These are phyloP conservation scores for Auricularia auricula-judae DNA, from an alignment of 768 basidiomycete genomes.

Conservation along the genomic window DNA sequence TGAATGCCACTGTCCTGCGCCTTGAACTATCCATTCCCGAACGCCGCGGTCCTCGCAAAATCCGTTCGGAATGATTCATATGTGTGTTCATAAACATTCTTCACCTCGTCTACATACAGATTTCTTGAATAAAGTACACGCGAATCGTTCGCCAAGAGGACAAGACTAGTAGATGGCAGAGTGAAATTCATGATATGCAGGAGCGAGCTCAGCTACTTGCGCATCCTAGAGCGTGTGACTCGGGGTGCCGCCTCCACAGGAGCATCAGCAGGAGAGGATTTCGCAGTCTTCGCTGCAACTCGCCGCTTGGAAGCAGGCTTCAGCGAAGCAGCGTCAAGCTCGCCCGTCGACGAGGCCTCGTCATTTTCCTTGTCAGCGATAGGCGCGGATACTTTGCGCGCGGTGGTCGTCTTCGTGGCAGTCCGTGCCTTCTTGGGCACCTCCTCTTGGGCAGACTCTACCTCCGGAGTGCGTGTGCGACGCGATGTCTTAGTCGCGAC, in stretches of 20 bases:
- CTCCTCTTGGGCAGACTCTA: not conserved
- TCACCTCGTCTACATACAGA: too few relatives aligned
- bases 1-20: slow-evolving; percentile 29
- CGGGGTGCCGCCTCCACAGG: not conserved
- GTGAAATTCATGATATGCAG: not conserved
- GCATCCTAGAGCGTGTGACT: not conserved
- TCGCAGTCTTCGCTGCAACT: not conserved
- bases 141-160: too few relatives aligned
- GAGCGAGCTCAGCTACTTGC: not conserved
- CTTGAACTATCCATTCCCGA: not conserved
- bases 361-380: not conserved
- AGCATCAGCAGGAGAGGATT: not conserved
- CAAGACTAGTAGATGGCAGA: not conserved
- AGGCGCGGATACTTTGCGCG: not conserved
- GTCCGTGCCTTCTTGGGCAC: not conserved
- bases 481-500: not conserved
- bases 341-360: not conserved
- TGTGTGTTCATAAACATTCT: not conserved
- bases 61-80: not conserved
- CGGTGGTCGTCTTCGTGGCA: not conserved
- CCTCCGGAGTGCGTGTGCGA: not conserved
- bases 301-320: not conserved
- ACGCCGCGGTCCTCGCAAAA: not conserved
- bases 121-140: too few relatives aligned
- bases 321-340: not conserved